Conservation (phyloP, 345 rosid genomes). For the Cardamine occulta region DNA sequence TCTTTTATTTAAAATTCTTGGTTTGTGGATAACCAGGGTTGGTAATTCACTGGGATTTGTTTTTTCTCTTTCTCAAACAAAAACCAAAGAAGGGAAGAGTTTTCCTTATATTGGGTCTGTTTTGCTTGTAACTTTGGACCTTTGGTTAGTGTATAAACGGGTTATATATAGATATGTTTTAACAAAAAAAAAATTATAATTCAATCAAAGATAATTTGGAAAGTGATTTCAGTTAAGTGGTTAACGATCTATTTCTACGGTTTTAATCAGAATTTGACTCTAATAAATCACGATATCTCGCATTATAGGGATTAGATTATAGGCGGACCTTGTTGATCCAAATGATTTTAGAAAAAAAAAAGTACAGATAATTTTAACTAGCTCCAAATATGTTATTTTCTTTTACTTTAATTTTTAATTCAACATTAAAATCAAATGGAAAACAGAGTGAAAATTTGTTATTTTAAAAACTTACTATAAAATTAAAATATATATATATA, state of each 20-base stretch:
- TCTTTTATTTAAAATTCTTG: constrained; percentile 15
- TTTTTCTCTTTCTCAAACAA: constrained; percentile 36
- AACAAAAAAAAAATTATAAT: not conserved
- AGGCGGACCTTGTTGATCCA: no score
- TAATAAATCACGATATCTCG: no score
- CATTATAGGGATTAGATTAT: no score
- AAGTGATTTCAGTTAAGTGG: not conserved
- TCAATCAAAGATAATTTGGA: not conserved
- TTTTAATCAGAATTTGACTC: no score
- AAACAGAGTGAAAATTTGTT: no score
- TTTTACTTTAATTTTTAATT: no score
- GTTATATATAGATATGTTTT: constrained; percentile 13
- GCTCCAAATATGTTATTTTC: not conserved
- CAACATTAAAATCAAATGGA: not conserved
- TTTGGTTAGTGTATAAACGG: constrained; percentile 28
- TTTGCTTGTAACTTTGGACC: constrained; percentile 9
- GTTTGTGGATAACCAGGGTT: constrained; percentile 31
- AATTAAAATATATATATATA: no score
- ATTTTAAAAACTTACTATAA: no score
- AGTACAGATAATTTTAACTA: not conserved
- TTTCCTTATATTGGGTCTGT: constrained; percentile 22
- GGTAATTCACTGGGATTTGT: constrained; percentile 14
- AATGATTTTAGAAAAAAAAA: no score
- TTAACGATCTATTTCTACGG: no score
- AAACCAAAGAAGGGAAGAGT: constrained; percentile 31